Evolutionary conservation across 148 eudicot species (phyloP), one percentile per base, ranked within the genome.

Genomic region (Amaranthus cruentus): DNA sequence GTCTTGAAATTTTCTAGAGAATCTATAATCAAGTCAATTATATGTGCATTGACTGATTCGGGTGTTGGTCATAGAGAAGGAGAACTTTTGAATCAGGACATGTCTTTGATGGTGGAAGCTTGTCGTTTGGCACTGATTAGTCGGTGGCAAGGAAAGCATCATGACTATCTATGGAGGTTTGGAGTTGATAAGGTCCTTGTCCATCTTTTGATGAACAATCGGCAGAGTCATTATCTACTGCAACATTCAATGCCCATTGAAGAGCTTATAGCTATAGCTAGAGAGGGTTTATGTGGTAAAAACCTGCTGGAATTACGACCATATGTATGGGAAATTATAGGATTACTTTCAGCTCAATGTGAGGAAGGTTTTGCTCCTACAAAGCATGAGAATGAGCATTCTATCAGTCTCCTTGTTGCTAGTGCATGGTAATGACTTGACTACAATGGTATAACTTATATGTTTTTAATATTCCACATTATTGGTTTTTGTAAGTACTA

Each of bases 111-210:
- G 60, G 43, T 72, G 70, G 90, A 83, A 80, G 92, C 91, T 8
- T 94, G 95, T 73, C 90, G 85, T 66, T 83, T 94, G 81, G 91
- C 93, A 56, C 76, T 84, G 59, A 78, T 88, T 67, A 88, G 89
- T 65, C 86, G 84, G 55, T 87, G 90, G 89, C 84, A 90, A 5
- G 98, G 97, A 73, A 80, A 79, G 71, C 98, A 94, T 76, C 98
- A 94, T 76, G 62, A 47, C 62, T 77, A 80, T 76, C 85, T 94
- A 28, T 91, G 98, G 98, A 88, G 85, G 71, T 50, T 73, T 42
- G 83, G 91, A 78, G 63, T 89, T 57, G 84, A 84, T 43, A 83
- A 70, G 74, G 80, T 85, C 58, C 87, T 94, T 47, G 75, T 89
- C 60, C 76, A 88, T 75, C 80, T 89, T 62, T 75, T 89, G 51